A percentile compares a stretch with the other conserved stretches of the same genome.
phyloP scores from a whole-genome alignment of 2,329 filamentous ascomycete genomes.

The Phialophora chinensis region DNA sequence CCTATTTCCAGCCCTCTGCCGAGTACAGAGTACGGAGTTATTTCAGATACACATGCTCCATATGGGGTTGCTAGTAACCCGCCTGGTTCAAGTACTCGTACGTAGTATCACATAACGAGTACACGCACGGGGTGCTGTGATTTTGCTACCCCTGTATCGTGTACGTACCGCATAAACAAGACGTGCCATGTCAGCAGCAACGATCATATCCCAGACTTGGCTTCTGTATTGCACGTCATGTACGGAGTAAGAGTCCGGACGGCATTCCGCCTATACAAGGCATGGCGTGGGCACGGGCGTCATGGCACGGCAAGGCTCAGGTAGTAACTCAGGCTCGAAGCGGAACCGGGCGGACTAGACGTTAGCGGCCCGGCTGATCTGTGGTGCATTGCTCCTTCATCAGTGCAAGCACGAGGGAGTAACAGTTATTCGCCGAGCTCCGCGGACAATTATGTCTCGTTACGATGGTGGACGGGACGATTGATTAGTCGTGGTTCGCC shows the following conservation, averaged over 20 bases:
- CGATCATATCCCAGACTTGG: not conserved
- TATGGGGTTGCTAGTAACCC: too few species aligned
- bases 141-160: not conserved
- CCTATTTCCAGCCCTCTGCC: not conserved
- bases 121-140: too few species aligned
- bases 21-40: too few species aligned
- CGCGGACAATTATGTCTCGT: too few species aligned
- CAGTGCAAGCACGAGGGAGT: too few species aligned
- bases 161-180: not conserved
- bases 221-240: not conserved
- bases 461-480: too few species aligned
- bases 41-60: too few species aligned
- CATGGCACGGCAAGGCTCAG: not conserved
- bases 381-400: too few species aligned
- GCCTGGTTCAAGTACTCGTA: too few species aligned
- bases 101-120: too few species aligned
- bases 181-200: not conserved
- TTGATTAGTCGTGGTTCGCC: not conserved
- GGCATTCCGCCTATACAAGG: not conserved
- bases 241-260: not conserved
- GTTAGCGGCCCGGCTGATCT: not conserved
- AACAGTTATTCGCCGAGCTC: too few species aligned
- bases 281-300: not conserved
- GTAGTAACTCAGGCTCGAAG: not conserved
- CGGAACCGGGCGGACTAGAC: not conserved